Base-by-base conservation (phyloP, 2,329 filamentous ascomycete species). In the Paecilomyces sp. region DNA sequence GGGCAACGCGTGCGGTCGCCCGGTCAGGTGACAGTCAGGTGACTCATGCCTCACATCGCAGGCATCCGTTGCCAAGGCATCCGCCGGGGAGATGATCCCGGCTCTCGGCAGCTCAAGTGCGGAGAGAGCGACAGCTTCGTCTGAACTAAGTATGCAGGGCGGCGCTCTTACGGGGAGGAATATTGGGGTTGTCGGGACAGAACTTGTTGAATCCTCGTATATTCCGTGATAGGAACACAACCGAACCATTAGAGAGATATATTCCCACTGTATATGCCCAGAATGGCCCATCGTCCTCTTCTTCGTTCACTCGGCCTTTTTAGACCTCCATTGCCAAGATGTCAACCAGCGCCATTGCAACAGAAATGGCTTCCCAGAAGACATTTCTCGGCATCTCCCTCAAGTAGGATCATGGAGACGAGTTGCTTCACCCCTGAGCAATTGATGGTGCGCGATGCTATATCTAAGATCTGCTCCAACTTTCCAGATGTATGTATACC, bases 401-500 rank as follows among this genome's bases (percentile, higher is more conserved):
- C 62, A 11, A 65, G 63, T 31, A 64, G 66, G 12, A 77, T 92
- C 57, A 92, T 92, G 89, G 87, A 90, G 64, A 85, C 83, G 36
- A 84, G 83, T 1, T 85, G 87, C 28, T 92, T 93, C 75, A 87
- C 85, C 0, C 85, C 90, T 53, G 87, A 86, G 55, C 89, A 93
- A 67, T 69, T 92, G 54, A 85, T 83, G 57, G 89, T 93, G 3
- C 83, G 88, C 36, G 87, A 91, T 61, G 86, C 88, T 0, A 82
- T 92, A 22, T 75, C 78, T 2, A 85, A 88, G 25, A 80, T 92
- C 28, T 92, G 89, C 71, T 78, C 85, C 1, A 79, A 84, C 9
- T 93, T 90, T 62, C 84, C 88, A 15, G 87, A 90, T 66, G 74
- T 72, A 62, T 36, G 63, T 33, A 12, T 31, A 25, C 22, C 22